Evolutionary conservation across 495 filamentous ascomycete genomes (phyloP), one percentile per base, ranked within the genome.

Genomic region (Podospora anserina): DNA sequence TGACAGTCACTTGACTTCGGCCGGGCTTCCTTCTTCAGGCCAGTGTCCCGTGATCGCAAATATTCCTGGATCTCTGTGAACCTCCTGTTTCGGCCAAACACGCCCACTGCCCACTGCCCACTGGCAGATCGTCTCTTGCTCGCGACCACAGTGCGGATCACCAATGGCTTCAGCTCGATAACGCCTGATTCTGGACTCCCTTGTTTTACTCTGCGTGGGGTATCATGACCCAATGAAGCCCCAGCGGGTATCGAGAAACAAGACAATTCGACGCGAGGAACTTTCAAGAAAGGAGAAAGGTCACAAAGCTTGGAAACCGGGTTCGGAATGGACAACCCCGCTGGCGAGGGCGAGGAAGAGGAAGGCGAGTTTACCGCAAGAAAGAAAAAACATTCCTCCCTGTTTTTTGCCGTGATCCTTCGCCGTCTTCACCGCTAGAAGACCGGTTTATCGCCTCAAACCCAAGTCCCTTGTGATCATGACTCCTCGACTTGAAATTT

Each of bases 51-150:
- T 58, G 55, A 58, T 58, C 55, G 23, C 55, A 26, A 26, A 49
- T 23, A 23, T 49, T 49, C 39, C 39, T 49, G 39, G 39, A 49
- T 49, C 39, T 49, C 15, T 49, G 55, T 7, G 23, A 58, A 58
- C n/a, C 55, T 58, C 55, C 55, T 58, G 55, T 58, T 58, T 58
- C 55, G 13, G 55, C 23, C 55, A 58, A 58, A 58, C 55, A 26
- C 55, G 18, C 23, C 18, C 18, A 15, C 23, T 23, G 23, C 23
- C 23, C 23, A 19, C 6, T n/a, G 55, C 23, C 55, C 23, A 20
- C 55, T 58, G 55, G 55, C 55, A 58, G 55, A 26, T 58, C 11
- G 55, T 58, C 18, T 18, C 4, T 26, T 20, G 9, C 39, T 49
- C 39, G 39, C 39, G 13, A 49, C 39, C 39, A 18, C 39, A 49